Evolutionary conservation across 495 filamentous ascomycete genomes (phyloP), one percentile per base, ranked within the genome.

Genomic region (Choiromyces venosus): DNA sequence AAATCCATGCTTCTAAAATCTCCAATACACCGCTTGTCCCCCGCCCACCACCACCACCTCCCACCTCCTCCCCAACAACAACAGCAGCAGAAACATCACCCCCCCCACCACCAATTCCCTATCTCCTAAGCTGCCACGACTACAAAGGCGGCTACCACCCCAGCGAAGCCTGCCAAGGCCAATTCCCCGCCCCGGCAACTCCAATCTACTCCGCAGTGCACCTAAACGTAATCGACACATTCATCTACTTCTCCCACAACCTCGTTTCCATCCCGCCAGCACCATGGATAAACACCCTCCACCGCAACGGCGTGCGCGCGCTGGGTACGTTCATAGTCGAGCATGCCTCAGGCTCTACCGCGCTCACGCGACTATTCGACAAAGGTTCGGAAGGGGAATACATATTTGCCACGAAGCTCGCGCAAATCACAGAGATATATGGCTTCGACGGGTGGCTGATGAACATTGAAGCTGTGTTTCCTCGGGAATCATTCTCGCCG

Each of bases 401-500:
- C 66, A 56, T 79, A 9, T 71, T 84, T 36, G 83, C 83, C 21
- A 80, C 71, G 36, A 83, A 84, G 65, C 74, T 86, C 19, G 80
- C 82, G 35, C 66, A 69, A 35, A 81, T 86, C 64, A 82, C 82
- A 9, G 67, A 76, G n/a, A 78, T 79, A 8, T 84, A 83, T 66
- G 83, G 84, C 25, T 86, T 86, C 68, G 84, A 86, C 73, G 84
- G 84, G 21, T 86, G 84, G 84, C 73, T 86, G 40, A 68, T 85
- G 38, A 85, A 85, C 68, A 77, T 86, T n/a, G 84, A 86, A 74
- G 79, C 82, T 39, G 77, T 80, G 21, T 82, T 85, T 77, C 81
- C 83, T 3, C 16, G 18, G 19, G 52, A 36, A 12, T 77, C 71
- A 40, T 75, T 77, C 38, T 64, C 52, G 14, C 79, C 76, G 71